Evolutionary conservation across 75 land plant species (phyloP).

Genomic region (Chamaecyparis obtusa): DNA sequence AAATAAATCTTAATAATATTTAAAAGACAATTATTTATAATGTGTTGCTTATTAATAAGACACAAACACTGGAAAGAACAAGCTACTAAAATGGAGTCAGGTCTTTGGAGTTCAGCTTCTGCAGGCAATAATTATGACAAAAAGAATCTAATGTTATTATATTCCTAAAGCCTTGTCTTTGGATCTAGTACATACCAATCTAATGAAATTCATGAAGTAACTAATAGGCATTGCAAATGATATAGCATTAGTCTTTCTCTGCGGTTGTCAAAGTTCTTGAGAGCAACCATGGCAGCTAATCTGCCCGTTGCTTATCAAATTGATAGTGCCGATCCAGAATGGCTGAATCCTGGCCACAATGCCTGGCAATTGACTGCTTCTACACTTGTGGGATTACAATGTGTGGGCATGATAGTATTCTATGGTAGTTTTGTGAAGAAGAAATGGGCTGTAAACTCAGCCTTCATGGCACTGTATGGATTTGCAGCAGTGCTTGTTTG

Average conservation of each 20-base stretch:
- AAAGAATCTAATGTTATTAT: neutral
- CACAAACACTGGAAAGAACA: neutral
- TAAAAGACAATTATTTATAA: neutral
- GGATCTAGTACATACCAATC: neutral
- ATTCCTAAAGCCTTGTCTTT: neutral
- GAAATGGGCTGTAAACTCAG: slow-evolving; percentile 60
- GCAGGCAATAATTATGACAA: neutral
- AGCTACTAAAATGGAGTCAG: neutral
- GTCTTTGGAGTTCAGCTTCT: neutral
- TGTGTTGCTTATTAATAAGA: neutral
- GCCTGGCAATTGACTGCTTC: slow-evolving; percentile 49
- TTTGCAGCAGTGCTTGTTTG: slow-evolving; percentile 42
- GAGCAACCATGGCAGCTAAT: neutral
- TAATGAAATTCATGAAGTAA: neutral
- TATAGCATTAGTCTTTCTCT: neutral
- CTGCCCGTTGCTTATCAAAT: neutral
- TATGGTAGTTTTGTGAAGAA: slow-evolving; percentile 55
- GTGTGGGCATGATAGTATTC: slow-evolving; percentile 39
- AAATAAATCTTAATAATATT: too few relatives aligned
- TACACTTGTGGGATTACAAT: slow-evolving; percentile 47
- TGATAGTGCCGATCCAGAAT: slow-evolving; percentile 1
- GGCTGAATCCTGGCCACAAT: slow-evolving; percentile 53
- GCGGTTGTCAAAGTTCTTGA: neutral
- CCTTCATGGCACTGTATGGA: slow-evolving; percentile 71
- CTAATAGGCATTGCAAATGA: neutral